These are phyloP conservation scores for Ajuga reptans DNA, from an alignment of 305 asterid genomes.

Conservation along the genomic window DNA sequence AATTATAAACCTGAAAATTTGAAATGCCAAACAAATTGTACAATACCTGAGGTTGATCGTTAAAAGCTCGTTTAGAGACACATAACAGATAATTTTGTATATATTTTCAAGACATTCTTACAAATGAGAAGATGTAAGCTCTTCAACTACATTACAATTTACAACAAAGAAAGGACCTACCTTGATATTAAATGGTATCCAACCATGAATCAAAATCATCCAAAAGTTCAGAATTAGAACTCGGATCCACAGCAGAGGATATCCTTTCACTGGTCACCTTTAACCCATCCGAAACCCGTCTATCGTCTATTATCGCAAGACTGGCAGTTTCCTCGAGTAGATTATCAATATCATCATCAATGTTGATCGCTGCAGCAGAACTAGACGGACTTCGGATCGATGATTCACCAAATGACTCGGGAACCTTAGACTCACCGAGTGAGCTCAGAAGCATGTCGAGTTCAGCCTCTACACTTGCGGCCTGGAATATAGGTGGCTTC, in stretches of 20 bases:
- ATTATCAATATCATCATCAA: conserved; percentile 47
- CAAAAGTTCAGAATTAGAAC: conserved; percentile 42
- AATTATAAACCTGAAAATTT: no score
- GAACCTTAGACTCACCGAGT: conserved; percentile 33
- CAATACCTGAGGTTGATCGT: no score
- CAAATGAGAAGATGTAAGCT: no score
- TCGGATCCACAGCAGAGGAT: conserved; percentile 21
- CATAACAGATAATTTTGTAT: no score
- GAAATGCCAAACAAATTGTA: no score
- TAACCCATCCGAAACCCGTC: conserved; percentile 16
- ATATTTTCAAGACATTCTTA: no score
- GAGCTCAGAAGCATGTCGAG: conserved; percentile 84
- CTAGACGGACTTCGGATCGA: background rate
- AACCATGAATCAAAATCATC: conserved; percentile 92
- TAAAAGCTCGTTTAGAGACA: no score
- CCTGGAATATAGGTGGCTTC: conserved; percentile 37
- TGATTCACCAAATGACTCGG: conserved; percentile 26
- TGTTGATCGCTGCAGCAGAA: background rate
- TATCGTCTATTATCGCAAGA: conserved; percentile 11
- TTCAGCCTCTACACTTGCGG: conserved; percentile 61
- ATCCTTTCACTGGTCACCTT: conserved; percentile 14
- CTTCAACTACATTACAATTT: conserved; percentile 5
- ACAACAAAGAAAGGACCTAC: background rate
- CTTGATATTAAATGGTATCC: conserved; percentile 42
- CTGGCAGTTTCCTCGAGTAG: conserved; percentile 53